Evolutionary conservation across 768 basidiomycete genomes (phyloP).

Genomic region (Candolleomyces aberdarensis): DNA sequence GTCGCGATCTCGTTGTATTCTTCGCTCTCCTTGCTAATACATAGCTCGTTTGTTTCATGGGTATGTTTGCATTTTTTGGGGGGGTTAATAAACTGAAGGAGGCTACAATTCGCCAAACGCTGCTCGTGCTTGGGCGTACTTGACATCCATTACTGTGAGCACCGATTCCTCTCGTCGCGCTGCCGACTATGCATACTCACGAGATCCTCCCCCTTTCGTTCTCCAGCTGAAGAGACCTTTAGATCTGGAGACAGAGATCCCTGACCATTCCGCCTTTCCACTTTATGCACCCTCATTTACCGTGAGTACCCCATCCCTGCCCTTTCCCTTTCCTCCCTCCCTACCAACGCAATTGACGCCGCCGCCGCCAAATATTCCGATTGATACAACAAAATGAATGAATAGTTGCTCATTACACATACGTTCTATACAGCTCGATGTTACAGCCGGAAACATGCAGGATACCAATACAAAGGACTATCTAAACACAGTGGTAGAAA

Average conservation of each 20-base stretch:
- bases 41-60: too few species aligned
- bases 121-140: conserved; percentile 82
- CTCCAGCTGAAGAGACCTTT: conserved; percentile 54
- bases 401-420: background rate
- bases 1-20: conserved; percentile 15
- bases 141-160: conserved; percentile 75
- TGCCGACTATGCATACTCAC: background rate
- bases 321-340: background rate
- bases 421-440: conserved; percentile 48
- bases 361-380: background rate
- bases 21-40: too few species aligned
- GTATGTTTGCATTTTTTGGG: background rate
- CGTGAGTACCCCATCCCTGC: conserved; percentile 17
- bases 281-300: conserved; percentile 79
- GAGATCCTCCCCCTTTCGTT: background rate
- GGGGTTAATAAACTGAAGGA: conserved; percentile 34
- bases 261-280: conserved; percentile 72
- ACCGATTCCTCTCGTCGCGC: background rate
- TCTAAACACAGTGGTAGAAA: conserved; percentile 38
- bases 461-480: conserved; percentile 71
- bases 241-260: conserved; percentile 60
- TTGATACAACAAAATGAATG: background rate
- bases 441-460: conserved; percentile 66
- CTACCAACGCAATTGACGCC: too few species aligned
- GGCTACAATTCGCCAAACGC: conserved; percentile 84